Evolutionary conservation across 129 eudicot genomes (phyloP), one percentile per base, ranked within the genome.

Genomic region (Artemisia annua): DNA sequence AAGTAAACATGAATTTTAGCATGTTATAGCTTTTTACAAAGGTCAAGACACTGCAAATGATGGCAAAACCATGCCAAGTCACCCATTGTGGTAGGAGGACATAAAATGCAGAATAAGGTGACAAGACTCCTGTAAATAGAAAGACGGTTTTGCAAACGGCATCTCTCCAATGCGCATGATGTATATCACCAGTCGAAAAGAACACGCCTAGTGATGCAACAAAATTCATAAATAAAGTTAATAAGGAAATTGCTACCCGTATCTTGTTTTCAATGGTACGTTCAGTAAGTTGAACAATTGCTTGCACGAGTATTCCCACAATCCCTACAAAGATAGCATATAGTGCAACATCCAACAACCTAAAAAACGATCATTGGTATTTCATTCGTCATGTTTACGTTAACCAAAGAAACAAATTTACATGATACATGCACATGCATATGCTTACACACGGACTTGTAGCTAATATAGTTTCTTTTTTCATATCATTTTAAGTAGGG

Each of bases 61-160:
- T 39, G 10, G 48, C 53, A 70, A 55, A 55, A 39, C 75, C 75
- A 55, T 55, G 64, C 54, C 66, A 70, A 35, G 53, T 55, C 53
- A 70, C 7, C 75, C 75, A 70, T 55, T 54, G 18, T 4, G 65
- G 75, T 18, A 55, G 4, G 54, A 70, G 65, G 51, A 70, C 7
- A 3, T 19, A 55, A 20, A 70, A 56, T 3, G 53, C 55, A 0
- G 15, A 55, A 39, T 70, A 70, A 16, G 64, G 64, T 18, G 64
- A 70, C 65, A 70, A 11, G 14, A 39, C 19, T 11, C 35, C 65
- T 5, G 75, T 70, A 32, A 54, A 55, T 12, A 5, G 26, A 11
- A 57, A 56, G 11, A 71, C 12, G 18, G 15, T 19, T 5, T 43
- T 56, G 11, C 56, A 56, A 13, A 20, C 11, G 28, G n/a, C 44